Evolutionary conservation across 139 green algal genomes (phyloP).

Genomic region (Coelastrella sp.): DNA sequence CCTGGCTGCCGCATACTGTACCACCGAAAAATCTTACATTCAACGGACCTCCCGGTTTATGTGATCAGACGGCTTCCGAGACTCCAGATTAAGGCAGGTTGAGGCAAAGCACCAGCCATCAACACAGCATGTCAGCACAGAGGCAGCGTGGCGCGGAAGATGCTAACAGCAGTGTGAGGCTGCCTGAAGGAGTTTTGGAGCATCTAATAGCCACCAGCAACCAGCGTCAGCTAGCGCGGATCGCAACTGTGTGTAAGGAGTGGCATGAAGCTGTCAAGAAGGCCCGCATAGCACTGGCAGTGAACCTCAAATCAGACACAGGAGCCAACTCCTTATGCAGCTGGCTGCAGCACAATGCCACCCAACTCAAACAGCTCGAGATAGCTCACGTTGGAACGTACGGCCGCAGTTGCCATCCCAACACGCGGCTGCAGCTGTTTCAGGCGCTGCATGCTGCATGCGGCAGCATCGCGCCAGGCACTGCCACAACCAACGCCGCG

Average conservation of each 20-base stretch:
- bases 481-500: neutral
- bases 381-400: constrained; percentile 1
- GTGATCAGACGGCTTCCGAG: too few species aligned
- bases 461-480: constrained; percentile 13
- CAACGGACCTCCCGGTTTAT: too few species aligned
- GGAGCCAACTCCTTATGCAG: neutral
- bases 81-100: too few species aligned
- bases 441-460: constrained; percentile 27
- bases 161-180: neutral
- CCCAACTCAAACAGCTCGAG: constrained; percentile 3
- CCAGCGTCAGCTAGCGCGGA: neutral
- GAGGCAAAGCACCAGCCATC: too few species aligned
- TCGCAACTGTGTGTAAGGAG: neutral
- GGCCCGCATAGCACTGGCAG: neutral
- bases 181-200: constrained; percentile 15
- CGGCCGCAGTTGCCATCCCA: neutral
- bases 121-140: too few species aligned
- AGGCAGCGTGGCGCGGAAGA: too few species aligned
- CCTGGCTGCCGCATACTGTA: too few species aligned
- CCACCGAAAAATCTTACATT: too few species aligned
- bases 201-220: neutral
- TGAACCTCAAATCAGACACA: neutral
- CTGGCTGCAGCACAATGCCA: neutral
- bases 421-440: constrained; percentile 1
- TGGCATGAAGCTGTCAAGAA: neutral